phyloP scores from a whole-genome alignment of 768 basidiomycete genomes.

The Russula brevipes region DNA sequence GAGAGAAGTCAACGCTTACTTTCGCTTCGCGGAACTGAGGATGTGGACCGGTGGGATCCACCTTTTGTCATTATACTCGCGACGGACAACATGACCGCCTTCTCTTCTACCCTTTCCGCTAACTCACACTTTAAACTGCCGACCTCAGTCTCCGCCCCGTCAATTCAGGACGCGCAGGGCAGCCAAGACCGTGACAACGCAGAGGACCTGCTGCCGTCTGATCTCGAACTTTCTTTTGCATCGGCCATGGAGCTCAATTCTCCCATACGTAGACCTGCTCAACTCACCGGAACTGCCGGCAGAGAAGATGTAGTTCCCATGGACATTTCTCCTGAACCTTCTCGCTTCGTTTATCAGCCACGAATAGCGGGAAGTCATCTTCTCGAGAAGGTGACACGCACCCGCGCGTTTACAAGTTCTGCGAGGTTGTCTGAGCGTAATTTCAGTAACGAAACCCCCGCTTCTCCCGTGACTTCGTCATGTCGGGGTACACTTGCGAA shows the following conservation, averaged over 20 bases:
- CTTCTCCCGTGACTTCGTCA: conserved; percentile 34
- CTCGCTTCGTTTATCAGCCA: conserved; percentile 29
- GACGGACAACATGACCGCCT: no score
- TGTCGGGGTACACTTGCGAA: conserved; percentile 45
- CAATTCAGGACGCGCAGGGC: conserved; percentile 36
- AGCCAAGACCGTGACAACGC: conserved; percentile 35
- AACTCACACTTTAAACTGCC: conserved; percentile 25
- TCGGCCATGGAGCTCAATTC: conserved; percentile 72
- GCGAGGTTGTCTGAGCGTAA: conserved; percentile 68
- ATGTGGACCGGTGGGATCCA: no score
- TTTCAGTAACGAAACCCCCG: conserved; percentile 49
- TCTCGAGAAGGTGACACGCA: conserved; percentile 39
- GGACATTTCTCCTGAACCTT: conserved; percentile 74
- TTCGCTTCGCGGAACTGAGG: neutral
- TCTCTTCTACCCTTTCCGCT: conserved; percentile 26
- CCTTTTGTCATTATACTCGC: neutral
- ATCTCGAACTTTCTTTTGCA: conserved; percentile 77
- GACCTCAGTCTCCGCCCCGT: no score
- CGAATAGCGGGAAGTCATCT: conserved; percentile 30
- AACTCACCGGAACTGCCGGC: conserved; percentile 45
- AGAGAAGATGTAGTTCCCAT: conserved; percentile 52
- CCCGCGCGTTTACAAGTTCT: conserved; percentile 59
- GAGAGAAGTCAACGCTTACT: conserved; percentile 14
- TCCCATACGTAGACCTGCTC: conserved; percentile 47
- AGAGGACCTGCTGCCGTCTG: conserved; percentile 65